phyloP scores from a whole-genome alignment of 305 asterid genomes.

The Fraxinus sp. region DNA sequence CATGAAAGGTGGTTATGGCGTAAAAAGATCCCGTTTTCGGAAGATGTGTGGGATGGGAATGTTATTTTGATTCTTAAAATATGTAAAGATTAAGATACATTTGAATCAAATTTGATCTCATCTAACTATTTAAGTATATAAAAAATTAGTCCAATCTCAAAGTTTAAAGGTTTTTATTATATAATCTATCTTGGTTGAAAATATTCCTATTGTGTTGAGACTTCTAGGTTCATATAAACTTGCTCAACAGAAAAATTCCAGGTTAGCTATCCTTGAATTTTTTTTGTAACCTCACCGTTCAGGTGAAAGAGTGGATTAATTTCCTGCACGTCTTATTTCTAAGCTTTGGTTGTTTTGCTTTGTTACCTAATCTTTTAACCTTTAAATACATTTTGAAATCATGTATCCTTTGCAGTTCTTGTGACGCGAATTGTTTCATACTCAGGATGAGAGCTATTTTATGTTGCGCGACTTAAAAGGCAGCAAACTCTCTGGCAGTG shows the following conservation, averaged over 20 bases:
- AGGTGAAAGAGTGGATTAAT: background rate
- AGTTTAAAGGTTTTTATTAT: background rate
- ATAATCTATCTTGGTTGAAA: background rate
- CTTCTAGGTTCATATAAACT: background rate
- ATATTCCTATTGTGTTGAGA: background rate
- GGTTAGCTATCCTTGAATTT: background rate
- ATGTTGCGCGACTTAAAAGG: slow-evolving; percentile 78
- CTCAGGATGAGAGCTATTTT: slow-evolving; percentile 83
- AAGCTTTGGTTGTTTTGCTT: background rate
- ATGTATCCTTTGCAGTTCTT: background rate
- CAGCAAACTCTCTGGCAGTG: slow-evolving; percentile 82
- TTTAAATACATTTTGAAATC: background rate
- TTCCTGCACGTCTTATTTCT: background rate
- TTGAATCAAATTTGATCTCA: no score
- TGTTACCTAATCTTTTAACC: background rate
- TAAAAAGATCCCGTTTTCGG: background rate
- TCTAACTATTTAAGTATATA: no score
- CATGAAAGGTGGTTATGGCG: background rate
- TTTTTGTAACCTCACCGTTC: background rate
- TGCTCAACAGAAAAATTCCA: background rate
- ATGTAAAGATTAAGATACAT: no score
- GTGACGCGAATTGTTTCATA: slow-evolving; percentile 26
- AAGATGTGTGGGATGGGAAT: background rate
- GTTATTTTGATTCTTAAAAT: background rate
- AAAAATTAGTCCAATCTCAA: no score